phyloP scores from a whole-genome alignment of 345 rosid species.

The Odontarrhena argentea region DNA sequence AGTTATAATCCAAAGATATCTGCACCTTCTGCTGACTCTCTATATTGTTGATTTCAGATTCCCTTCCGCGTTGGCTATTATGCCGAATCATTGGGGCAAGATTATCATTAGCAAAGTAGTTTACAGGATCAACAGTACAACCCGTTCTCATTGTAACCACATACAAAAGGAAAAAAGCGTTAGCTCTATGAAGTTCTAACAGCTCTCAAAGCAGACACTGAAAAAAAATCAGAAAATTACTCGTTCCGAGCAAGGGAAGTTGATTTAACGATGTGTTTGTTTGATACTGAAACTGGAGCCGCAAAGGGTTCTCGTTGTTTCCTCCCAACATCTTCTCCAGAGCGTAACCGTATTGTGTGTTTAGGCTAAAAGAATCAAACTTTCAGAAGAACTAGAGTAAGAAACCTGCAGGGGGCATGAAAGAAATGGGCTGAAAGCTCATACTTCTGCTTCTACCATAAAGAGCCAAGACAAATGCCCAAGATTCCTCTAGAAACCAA shows the following conservation, averaged over 20 bases:
- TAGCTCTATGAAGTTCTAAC: neutral
- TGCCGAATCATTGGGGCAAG: constrained; percentile 52
- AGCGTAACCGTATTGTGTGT: constrained; percentile 14
- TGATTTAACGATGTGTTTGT: constrained; percentile 58
- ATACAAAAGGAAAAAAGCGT: constrained; percentile 8
- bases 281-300: constrained; percentile 67
- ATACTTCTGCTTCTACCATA: neutral
- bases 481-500: constrained; percentile 5
- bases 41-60: constrained; percentile 50
- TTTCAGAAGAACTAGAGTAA: constrained; percentile 19
- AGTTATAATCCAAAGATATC: constrained; percentile 58
- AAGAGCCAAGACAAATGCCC: neutral
- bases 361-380: constrained; percentile 23
- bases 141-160: constrained; percentile 59
- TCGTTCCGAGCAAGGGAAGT: constrained; percentile 66
- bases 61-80: constrained; percentile 54
- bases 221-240: constrained; percentile 45
- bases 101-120: constrained; percentile 65
- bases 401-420: constrained; percentile 41
- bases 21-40: constrained; percentile 69
- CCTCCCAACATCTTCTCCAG: constrained; percentile 66
- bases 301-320: constrained; percentile 55
- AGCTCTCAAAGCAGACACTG: constrained; percentile 5
- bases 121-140: constrained; percentile 62
- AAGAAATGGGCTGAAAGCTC: constrained; percentile 8